Conservation (phyloP, 2,329 filamentous ascomycete species). For the Plectosphaerella cucumerina region DNA sequence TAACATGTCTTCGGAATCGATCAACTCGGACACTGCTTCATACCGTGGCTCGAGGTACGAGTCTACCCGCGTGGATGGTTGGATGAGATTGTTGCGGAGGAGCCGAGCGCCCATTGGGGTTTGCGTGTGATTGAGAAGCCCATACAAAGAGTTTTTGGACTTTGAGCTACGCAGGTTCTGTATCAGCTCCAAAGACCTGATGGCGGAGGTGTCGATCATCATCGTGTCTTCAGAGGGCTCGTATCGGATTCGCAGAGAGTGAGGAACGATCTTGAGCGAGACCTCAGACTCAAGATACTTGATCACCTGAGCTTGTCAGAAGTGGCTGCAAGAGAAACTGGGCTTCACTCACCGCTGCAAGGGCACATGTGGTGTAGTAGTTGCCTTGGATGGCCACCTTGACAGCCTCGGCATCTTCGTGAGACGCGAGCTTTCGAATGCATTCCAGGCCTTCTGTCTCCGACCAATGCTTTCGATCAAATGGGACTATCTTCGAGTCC, state of each 20-base stretch:
- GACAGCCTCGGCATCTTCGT: conserved; percentile 74
- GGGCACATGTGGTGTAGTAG: conserved; percentile 79
- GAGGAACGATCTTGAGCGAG: conserved; percentile 64
- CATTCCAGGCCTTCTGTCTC: conserved; percentile 73
- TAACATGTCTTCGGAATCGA: conserved; percentile 81
- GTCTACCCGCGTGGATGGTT: conserved; percentile 70
- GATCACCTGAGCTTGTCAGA: conserved; percentile 53
- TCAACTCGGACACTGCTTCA: conserved; percentile 79
- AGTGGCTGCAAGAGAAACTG: conserved; percentile 9
- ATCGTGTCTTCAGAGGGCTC: conserved; percentile 87
- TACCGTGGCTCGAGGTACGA: conserved; percentile 68
- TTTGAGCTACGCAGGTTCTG: conserved; percentile 77
- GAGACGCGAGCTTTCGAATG: conserved; percentile 74
- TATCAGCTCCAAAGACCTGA: conserved; percentile 82
- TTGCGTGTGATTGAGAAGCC: conserved; percentile 75
- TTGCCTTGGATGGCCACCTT: conserved; percentile 78
- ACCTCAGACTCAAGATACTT: conserved; percentile 75
- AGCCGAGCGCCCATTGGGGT: conserved; percentile 88
- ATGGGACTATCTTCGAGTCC: conserved; percentile 54
- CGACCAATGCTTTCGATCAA: conserved; percentile 81
- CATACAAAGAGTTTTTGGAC: conserved; percentile 79
- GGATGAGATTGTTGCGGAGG: conserved; percentile 79
- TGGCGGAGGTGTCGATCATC: conserved; percentile 91
- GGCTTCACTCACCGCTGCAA: conserved; percentile 66
- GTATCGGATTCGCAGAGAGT: conserved; percentile 82